Percentiles rank a stretch among this genome's conserved stretches.
Conservation (phyloP, 2,329 filamentous ascomycete species). For the Mycosphaerella sp. region DNA sequence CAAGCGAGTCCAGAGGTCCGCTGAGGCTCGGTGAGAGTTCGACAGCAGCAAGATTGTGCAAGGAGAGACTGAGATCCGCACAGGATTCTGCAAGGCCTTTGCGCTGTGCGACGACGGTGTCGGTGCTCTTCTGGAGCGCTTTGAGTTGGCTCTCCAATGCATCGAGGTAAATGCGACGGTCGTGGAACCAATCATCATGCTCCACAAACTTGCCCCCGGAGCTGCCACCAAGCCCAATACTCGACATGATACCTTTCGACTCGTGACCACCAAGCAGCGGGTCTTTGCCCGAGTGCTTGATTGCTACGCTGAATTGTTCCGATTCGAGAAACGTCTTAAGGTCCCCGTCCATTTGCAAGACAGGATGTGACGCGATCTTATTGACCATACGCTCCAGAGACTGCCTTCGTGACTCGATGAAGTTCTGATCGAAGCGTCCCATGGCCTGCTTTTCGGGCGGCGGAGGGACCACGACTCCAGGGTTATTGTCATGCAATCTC, state of each 20-base stretch:
- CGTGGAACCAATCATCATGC: constrained; percentile 99
- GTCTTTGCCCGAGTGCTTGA: constrained; percentile 86
- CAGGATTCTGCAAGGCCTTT: constrained; percentile 92
- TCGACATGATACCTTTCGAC: constrained; percentile 80
- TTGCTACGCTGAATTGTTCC: constrained; percentile 88
- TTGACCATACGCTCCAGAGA: constrained; percentile 97
- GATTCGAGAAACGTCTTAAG: constrained; percentile 96
- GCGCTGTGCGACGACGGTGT: constrained; percentile 83
- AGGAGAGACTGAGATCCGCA: constrained; percentile 82
- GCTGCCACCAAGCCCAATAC: constrained; percentile 68
- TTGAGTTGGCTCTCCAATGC: constrained; percentile 83
- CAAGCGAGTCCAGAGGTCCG: constrained; percentile 81
- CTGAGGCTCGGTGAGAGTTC: constrained; percentile 86
- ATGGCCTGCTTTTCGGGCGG: constrained; percentile 98
- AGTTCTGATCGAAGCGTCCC: constrained; percentile 91
- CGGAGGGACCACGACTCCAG: constrained; percentile 88
- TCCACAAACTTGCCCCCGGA: constrained; percentile 81
- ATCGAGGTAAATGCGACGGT: constrained; percentile 89
- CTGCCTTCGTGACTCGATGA: constrained; percentile 85
- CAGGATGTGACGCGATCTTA: constrained; percentile 83
- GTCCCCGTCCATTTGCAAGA: constrained; percentile 86
- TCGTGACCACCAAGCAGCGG: constrained; percentile 65
- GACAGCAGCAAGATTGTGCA: constrained; percentile 88
- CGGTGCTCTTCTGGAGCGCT: constrained; percentile 84
- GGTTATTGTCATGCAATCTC: constrained; percentile 87